phyloP scores from a whole-genome alignment of 2,329 filamentous ascomycete species.

The Amauroascus verrucosus region DNA sequence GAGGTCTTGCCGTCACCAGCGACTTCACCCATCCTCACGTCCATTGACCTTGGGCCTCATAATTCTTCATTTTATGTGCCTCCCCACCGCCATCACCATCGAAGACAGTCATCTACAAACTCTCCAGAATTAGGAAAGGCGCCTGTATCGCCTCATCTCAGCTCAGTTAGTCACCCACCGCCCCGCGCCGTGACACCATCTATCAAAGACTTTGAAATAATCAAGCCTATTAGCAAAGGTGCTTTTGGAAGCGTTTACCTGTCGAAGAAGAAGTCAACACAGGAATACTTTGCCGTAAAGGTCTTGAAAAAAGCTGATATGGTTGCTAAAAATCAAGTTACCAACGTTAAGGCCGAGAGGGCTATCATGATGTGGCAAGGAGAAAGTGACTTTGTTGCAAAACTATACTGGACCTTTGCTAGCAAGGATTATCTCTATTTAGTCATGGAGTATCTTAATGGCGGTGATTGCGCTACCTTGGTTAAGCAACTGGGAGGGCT shows the following conservation, averaged over 20 bases:
- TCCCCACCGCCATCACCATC: constrained; percentile 55
- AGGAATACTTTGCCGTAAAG: constrained; percentile 97
- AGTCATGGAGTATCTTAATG: constrained; percentile 98
- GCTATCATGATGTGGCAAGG: constrained; percentile 99
- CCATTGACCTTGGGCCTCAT: constrained; percentile 52
- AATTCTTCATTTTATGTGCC: constrained; percentile 45
- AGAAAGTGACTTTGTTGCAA: constrained; percentile 96
- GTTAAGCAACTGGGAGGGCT: constrained; percentile 89
- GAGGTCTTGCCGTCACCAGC: constrained; percentile 65
- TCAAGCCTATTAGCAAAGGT: constrained; percentile 98
- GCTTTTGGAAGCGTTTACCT: constrained; percentile 97
- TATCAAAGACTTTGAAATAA: constrained; percentile 98
- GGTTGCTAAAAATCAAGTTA: constrained; percentile 98
- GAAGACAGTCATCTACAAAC: constrained; percentile 82
- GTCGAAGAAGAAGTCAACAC: constrained; percentile 96
- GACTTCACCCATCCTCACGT: constrained; percentile 74
- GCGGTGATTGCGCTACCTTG: constrained; percentile 89
- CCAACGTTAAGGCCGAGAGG: constrained; percentile 95
- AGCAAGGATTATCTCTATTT: constrained; percentile 98
- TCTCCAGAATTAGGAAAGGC: constrained; percentile 59
- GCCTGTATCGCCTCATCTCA: constrained; percentile 72
- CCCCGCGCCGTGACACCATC: constrained; percentile 84
- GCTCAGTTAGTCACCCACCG: constrained; percentile 68
- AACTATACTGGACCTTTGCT: constrained; percentile 98
- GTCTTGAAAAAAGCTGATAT: constrained; percentile 99